Base-by-base conservation (phyloP, 495 filamentous ascomycete species). In the Daldinia caldariorum region DNA sequence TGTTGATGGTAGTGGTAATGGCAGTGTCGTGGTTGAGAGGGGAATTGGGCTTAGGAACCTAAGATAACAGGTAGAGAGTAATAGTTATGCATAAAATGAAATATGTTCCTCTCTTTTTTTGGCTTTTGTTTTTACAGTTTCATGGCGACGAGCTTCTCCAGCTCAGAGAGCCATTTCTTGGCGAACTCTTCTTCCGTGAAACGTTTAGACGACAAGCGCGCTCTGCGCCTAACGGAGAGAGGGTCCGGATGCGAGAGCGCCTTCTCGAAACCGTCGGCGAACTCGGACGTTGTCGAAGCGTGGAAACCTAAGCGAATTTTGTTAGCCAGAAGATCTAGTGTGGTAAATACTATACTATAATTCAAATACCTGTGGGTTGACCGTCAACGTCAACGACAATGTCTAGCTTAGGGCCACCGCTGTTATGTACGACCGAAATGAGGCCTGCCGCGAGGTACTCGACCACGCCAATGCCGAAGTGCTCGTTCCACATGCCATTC, bases 401-500 rank as follows among this genome's bases (percentile, higher is more conserved):
- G 77, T 99, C 96, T 71, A 91, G 75, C 77, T 94, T 94, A 9
- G 95, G 95, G 3, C 95, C 95, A 7, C 96, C 95, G 16, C 89
- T 92, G 75, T 97, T 86, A 72, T 98, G 93, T 5, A 97, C 96
- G 0, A 99, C 94, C 41, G 88, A 87, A 58, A 99, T 91, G 37
- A 99, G 81, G 0, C 95, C 95, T 0, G 95, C 96, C 7, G 95
- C 95, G 78, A 97, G 95, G 75, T 99, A 99, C 81, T 99, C 95
- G 6, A 99, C 95, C 16, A 98, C 94, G 5, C 95, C 95, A 67
- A 99, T 99, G 16, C 95, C 96, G 75, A 98, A 99, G 79, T 99
- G 95, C 80, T 99, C 95, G 75, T 97, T 98, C 95, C 96, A 99
- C 95, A 99, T 99, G 61, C 89, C 94, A 74, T 99, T 99, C 3